These are phyloP conservation scores for Oryza officinalis DNA, from an alignment of 176 grass and related monocot genomes.

Conservation along the genomic window DNA sequence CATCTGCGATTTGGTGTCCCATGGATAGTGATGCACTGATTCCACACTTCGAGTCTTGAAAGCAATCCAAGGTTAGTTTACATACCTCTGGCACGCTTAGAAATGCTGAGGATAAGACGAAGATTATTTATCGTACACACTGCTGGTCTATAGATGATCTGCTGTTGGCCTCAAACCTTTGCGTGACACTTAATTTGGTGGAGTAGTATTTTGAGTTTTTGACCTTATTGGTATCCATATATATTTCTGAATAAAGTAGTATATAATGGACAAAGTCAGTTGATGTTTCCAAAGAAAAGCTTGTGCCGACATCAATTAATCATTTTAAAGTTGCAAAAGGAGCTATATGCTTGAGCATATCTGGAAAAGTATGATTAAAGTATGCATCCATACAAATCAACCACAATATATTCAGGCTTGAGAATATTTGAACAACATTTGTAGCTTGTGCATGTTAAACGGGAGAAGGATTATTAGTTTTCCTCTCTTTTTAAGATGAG, in stretches of 20 bases:
- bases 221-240: neutral
- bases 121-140: neutral
- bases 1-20: neutral
- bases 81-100: neutral
- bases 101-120: neutral
- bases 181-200: neutral
- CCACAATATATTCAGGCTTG: neutral
- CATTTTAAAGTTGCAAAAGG: neutral
- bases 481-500: no score
- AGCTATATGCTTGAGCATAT: neutral
- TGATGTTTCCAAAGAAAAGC: no score
- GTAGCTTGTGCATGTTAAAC: neutral
- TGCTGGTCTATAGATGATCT: neutral
- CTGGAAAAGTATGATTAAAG: neutral
- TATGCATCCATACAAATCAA: neutral
- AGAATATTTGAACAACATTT: neutral
- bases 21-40: neutral
- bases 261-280: no score
- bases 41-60: neutral
- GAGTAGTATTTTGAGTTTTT: neutral
- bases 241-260: no score
- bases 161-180: neutral
- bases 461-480: neutral
- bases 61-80: conserved; percentile 11
- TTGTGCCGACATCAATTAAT: no score